Percentiles rank a stretch among this genome's conserved stretches.
These are phyloP conservation scores for Microcyclospora pomicola DNA, from an alignment of 2,329 filamentous ascomycete species.

Conservation along the genomic window DNA sequence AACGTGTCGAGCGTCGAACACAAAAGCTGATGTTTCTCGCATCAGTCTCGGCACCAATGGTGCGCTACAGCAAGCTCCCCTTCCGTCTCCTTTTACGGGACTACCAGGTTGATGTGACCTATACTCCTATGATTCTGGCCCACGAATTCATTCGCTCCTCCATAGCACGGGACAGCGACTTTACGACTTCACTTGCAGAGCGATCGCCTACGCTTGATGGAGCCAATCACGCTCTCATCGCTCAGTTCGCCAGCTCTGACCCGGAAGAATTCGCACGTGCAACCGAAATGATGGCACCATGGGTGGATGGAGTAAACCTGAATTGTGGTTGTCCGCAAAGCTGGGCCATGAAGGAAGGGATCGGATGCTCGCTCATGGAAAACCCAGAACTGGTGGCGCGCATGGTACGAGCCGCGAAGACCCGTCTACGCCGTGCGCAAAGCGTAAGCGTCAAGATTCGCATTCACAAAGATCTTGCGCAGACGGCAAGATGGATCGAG, in stretches of 20 bases:
- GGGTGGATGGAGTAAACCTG: constrained; percentile 51
- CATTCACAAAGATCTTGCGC: constrained; percentile 47
- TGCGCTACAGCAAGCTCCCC: constrained; percentile 45
- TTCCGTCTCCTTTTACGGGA: constrained; percentile 53
- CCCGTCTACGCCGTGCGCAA: constrained; percentile 32
- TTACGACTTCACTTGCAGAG: constrained; percentile 39
- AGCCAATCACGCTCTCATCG: constrained; percentile 37
- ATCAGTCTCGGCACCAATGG: constrained; percentile 50
- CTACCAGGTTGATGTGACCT: constrained; percentile 53
- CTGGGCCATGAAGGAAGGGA: constrained; percentile 54
- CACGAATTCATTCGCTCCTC: constrained; percentile 22
- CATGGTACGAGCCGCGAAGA: constrained; percentile 47
- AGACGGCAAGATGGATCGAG: constrained; percentile 47
- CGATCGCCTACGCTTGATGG: constrained; percentile 24
- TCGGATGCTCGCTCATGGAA: constrained; percentile 58
- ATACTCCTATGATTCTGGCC: constrained; percentile 51
- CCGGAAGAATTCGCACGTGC: constrained; percentile 50
- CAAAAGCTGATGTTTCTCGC: constrained; percentile 2
- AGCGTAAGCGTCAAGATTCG: constrained; percentile 60
- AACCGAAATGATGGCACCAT: constrained; percentile 47
- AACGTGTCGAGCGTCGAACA: constrained; percentile 36
- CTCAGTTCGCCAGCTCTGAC: constrained; percentile 53
- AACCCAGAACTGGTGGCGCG: constrained; percentile 49
- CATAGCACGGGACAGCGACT: constrained; percentile 42
- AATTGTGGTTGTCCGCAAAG: constrained; percentile 63